phyloP scores from a whole-genome alignment of 75 land plant species.

The Selaginella tamariscina region DNA sequence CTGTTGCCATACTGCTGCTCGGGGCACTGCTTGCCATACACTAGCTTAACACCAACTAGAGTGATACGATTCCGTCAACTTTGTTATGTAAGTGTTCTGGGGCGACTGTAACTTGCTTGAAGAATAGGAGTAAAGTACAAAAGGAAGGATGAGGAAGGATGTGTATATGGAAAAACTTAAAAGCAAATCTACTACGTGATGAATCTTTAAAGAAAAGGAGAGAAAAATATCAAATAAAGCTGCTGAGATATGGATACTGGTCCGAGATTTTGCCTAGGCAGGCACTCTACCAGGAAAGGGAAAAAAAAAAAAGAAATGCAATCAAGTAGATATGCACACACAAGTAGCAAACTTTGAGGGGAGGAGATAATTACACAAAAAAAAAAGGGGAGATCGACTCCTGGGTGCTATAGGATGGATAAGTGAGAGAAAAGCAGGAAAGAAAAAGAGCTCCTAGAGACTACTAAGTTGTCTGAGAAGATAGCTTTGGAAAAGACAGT shows the following conservation, averaged over 20 bases:
- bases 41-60: background rate
- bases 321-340: background rate
- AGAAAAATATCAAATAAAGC: background rate
- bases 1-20: slow-evolving; percentile 4
- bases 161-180: background rate
- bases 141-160: background rate
- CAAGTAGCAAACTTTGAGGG: background rate
- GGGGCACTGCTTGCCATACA: background rate
- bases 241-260: background rate
- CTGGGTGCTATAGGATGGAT: too few species aligned
- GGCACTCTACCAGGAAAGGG: background rate
- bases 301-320: background rate
- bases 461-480: background rate
- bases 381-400: background rate
- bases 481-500: background rate
- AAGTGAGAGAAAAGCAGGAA: background rate
- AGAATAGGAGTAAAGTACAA: background rate
- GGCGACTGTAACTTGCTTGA: slow-evolving; percentile 1
- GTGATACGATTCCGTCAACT: background rate
- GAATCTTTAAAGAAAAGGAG: background rate
- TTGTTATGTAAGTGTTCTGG: background rate
- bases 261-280: background rate
- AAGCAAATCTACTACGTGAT: background rate
- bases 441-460: background rate
- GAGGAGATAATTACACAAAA: background rate